Conservation (phyloP, 2,329 filamentous ascomycete genomes). For the Beauveria australis region DNA sequence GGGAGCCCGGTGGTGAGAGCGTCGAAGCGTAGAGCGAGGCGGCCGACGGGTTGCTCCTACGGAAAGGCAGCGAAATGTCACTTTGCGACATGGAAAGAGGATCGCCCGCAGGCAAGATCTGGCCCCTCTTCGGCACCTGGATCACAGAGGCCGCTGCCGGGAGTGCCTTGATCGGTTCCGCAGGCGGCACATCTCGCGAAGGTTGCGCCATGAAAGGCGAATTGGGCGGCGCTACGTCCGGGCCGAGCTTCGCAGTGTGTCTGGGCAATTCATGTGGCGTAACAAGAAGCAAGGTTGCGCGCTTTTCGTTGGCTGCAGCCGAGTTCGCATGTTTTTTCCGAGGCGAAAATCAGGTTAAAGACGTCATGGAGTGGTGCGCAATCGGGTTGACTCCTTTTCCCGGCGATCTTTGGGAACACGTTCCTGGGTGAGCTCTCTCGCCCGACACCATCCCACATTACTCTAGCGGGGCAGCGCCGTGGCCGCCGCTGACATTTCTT, state of each 20-base stretch:
- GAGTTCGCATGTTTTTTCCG: slow-evolving; percentile 22
- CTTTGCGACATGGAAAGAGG: slow-evolving; percentile 39
- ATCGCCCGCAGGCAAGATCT: slow-evolving; percentile 44
- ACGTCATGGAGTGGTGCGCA: slow-evolving; percentile 1
- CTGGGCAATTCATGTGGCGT: slow-evolving; percentile 11
- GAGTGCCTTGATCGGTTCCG: slow-evolving; percentile 62
- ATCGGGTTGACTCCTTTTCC: slow-evolving; percentile 2
- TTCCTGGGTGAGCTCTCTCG: background rate
- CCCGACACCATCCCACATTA: slow-evolving; percentile 9
- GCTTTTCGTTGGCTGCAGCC: slow-evolving; percentile 14
- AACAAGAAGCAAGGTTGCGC: slow-evolving; percentile 16
- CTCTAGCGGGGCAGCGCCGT: slow-evolving; percentile 11
- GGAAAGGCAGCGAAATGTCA: slow-evolving; percentile 45
- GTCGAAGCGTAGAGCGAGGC: slow-evolving; percentile 58
- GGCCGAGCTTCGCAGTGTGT: slow-evolving; percentile 8
- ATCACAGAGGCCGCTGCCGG: slow-evolving; percentile 55
- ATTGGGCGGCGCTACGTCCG: slow-evolving; percentile 14
- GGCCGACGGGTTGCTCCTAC: slow-evolving; percentile 47
- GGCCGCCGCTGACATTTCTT: slow-evolving; percentile 1
- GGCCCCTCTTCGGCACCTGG: slow-evolving; percentile 54
- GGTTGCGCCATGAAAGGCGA: slow-evolving; percentile 58
- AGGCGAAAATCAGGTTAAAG: background rate
- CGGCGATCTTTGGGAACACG: slow-evolving; percentile 1
- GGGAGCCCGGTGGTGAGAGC: slow-evolving; percentile 58
- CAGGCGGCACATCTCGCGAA: slow-evolving; percentile 53